Evolutionary conservation across 129 eudicot genomes (phyloP).

Genomic region (Flaveria trinervia): DNA sequence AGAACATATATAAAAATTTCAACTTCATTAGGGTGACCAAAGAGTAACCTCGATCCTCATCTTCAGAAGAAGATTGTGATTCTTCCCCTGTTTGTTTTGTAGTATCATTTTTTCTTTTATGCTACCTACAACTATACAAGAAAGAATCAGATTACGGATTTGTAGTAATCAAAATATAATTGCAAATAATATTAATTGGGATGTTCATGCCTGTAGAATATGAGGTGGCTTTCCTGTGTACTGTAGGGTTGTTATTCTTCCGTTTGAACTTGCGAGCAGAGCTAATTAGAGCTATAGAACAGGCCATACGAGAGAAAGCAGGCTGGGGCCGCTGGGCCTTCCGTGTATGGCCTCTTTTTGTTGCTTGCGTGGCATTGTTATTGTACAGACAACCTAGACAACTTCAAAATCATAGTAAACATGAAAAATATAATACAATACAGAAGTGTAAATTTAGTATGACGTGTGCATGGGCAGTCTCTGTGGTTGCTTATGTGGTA

Average conservation of each 20-base stretch:
- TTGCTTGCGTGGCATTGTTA: constrained; percentile 59
- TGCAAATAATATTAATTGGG: not conserved
- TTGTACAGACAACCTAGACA: constrained; percentile 16
- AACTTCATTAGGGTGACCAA: not conserved
- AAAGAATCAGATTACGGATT: not conserved
- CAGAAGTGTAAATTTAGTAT: not conserved
- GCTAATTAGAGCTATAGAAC: constrained; percentile 46
- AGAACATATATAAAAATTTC: not conserved
- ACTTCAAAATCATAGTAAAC: not conserved
- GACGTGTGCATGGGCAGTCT: not conserved
- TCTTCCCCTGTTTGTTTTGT: constrained; percentile 21
- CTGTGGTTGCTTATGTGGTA: too few relatives aligned
- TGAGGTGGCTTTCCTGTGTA: constrained; percentile 21
- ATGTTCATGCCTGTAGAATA: constrained; percentile 38
- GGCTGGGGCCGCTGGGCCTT: constrained; percentile 48
- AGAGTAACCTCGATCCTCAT: constrained; percentile 52
- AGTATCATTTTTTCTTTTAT: constrained; percentile 21
- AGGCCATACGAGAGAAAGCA: constrained; percentile 60
- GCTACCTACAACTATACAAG: constrained; percentile 31
- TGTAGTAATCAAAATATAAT: constrained; percentile 24
- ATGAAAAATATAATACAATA: not conserved
- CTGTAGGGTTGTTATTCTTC: constrained; percentile 7
- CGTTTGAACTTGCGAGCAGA: constrained; percentile 40
- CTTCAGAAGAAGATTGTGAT: constrained; percentile 27
- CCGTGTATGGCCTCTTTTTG: constrained; percentile 30